Evolutionary conservation across 2,329 filamentous ascomycete genomes (phyloP), one percentile per base, ranked within the genome.

Genomic region (Cladosporium phlei): DNA sequence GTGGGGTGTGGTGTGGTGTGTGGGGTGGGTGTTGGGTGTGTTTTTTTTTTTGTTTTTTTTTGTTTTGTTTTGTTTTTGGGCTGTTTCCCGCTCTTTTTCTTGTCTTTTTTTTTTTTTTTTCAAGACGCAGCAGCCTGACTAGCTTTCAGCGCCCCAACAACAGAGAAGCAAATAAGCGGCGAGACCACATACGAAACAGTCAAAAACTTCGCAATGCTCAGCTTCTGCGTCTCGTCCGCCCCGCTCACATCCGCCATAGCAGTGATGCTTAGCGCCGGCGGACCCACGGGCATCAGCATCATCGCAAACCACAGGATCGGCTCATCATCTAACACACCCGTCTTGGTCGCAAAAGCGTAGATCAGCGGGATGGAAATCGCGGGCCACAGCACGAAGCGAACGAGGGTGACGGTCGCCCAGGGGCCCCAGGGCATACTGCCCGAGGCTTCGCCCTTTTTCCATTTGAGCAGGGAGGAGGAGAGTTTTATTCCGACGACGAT

Each of bases 401-500:
- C 65, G 1, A 73, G 40, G 3, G 79, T 70, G 12, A 83, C 73
- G 49, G 77, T 74, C 0, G 65, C 51, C 12, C 79, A 68, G 0
- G 75, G 72, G 1, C 58, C 48, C 69, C 73, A 77, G 0, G 77
- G 75, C 5, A 80, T 65, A 2, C 57, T 54, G 22, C 65, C 64
- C 34, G 66, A 65, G 27, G 70, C 56, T 43, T 71, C 59, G 38
- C 70, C 64, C 24, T 65, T 61, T 53, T 70, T 72, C 58, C 73
- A 70, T 49, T 67, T 67, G 47, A 69, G 60, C 52, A 79, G 66
- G 12, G 76, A 73, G 17, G 72, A 72, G 46, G 75, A 79, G 1
- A 86, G 70, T 52, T 81, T 82, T n/a, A 83, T 77, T 1, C 83
- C 82, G 0, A 83, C 80, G 0, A 85, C 73, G 12, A 86, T 74